Conservation (phyloP, 169 alveolate genomes). For the Babesia gibsoni region DNA sequence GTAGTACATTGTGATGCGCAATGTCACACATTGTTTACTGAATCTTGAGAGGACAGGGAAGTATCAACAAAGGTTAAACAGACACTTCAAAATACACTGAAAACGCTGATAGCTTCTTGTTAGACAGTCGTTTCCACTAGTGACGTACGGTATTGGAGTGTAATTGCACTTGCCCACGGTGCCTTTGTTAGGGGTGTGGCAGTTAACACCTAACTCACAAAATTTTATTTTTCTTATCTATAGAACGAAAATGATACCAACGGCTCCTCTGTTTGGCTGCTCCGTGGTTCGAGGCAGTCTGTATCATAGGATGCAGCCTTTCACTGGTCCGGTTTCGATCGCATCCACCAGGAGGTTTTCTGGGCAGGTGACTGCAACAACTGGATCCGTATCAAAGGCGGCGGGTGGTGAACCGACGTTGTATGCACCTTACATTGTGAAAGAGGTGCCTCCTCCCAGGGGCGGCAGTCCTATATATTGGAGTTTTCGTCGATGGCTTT, state of each 20-base stretch:
- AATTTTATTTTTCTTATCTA: no score
- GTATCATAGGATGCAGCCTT: not conserved
- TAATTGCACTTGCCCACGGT: no score
- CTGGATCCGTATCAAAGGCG: not conserved
- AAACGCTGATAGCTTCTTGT: no score
- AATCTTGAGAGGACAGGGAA: no score
- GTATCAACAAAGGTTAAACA: no score
- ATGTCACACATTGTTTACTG: no score
- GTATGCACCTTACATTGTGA: constrained; percentile 50
- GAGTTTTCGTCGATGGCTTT: constrained; percentile 53
- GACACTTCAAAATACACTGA: no score
- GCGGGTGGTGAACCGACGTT: constrained; percentile 18
- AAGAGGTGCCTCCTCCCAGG: constrained; percentile 63
- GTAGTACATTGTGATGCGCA: no score
- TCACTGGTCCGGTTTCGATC: not conserved
- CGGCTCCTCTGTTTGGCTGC: constrained; percentile 12
- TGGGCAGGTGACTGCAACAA: not conserved
- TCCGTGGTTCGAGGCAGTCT: constrained; percentile 14
- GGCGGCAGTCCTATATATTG: constrained; percentile 76
- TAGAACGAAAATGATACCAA: constrained; percentile 10
- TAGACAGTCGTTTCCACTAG: no score
- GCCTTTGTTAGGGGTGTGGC: no score
- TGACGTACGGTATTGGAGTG: no score
- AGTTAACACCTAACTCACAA: no score
- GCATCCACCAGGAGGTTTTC: not conserved